Conservation (phyloP, 345 rosid genomes). For the Bretschneidera sinensis region DNA sequence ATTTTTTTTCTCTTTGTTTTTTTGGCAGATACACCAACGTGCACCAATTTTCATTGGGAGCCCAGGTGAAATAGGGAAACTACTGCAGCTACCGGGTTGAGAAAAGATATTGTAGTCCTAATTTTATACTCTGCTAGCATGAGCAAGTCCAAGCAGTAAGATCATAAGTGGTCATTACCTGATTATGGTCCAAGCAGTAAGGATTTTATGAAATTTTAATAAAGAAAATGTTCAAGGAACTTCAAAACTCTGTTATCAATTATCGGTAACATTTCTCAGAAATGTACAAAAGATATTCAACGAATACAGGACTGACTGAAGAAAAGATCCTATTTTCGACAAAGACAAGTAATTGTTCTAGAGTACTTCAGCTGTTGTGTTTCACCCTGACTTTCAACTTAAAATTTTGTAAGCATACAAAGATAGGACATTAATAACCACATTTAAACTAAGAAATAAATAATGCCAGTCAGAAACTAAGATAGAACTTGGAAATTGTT, state of each 20-base stretch:
- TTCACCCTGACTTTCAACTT: too few relatives aligned
- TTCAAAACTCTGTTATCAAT: not conserved
- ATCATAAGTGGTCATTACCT: not conserved
- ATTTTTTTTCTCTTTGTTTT: not conserved
- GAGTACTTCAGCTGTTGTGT: too few relatives aligned
- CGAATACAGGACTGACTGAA: not conserved
- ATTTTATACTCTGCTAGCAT: not conserved
- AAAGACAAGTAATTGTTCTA: too few relatives aligned
- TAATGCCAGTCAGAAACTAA: too few relatives aligned
- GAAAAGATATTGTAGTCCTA: not conserved
- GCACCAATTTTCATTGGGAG: conserved; percentile 37
- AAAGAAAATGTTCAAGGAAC: too few relatives aligned
- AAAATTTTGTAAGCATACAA: too few relatives aligned
- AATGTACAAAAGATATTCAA: not conserved
- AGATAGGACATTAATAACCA: too few relatives aligned
- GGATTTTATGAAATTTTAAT: not conserved
- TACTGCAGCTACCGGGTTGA: conserved; percentile 32
- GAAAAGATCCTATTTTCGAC: too few relatives aligned
- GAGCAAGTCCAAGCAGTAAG: not conserved
- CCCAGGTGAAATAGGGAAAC: conserved; percentile 31
- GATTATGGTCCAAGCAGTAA: not conserved
- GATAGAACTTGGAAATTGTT: too few relatives aligned
- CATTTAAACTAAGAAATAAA: too few relatives aligned
- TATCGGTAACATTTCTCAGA: not conserved
- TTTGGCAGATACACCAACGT: conserved; percentile 34